Conservation (phyloP, 805 yeast species). For the Wickerhamomyces bisporus region DNA sequence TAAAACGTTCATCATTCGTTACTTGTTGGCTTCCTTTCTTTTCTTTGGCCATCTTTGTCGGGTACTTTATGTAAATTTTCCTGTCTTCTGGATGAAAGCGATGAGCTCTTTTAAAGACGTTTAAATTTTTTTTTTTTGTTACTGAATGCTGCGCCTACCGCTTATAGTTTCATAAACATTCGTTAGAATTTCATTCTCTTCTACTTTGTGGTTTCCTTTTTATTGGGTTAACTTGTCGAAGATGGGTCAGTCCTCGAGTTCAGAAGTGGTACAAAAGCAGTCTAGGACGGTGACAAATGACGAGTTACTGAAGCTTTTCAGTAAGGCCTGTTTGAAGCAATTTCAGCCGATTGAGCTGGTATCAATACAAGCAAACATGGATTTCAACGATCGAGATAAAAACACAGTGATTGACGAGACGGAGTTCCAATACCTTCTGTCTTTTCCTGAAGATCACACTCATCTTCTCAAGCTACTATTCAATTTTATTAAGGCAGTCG, state of each 20-base stretch:
- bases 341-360: slow-evolving; percentile 31
- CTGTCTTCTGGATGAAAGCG: not conserved
- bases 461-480: slow-evolving; percentile 32
- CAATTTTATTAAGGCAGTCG: slow-evolving; percentile 36
- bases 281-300: slow-evolving; percentile 11
- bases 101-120: not conserved
- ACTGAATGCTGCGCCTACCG: not conserved
- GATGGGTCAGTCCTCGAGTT: slow-evolving; percentile 24
- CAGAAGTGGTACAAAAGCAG: not conserved
- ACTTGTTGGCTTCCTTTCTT: slow-evolving; percentile 15
- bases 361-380: slow-evolving; percentile 22
- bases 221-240: no score
- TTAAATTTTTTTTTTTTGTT: not conserved
- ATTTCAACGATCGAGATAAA: slow-evolving; percentile 18
- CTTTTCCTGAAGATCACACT: slow-evolving; percentile 29
- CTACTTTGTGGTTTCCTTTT: no score
- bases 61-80: not conserved
- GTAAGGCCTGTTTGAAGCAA: slow-evolving; percentile 27
- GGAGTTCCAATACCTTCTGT: slow-evolving; percentile 29
- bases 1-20: slow-evolving; percentile 70
- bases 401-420: slow-evolving; percentile 21
- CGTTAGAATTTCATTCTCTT: no score
- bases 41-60: slow-evolving; percentile 1
- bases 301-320: slow-evolving; percentile 25
- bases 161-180: not conserved